Conservation (phyloP, 1,284 basidiomycete genomes). For the Xerocomus nothofagi region DNA sequence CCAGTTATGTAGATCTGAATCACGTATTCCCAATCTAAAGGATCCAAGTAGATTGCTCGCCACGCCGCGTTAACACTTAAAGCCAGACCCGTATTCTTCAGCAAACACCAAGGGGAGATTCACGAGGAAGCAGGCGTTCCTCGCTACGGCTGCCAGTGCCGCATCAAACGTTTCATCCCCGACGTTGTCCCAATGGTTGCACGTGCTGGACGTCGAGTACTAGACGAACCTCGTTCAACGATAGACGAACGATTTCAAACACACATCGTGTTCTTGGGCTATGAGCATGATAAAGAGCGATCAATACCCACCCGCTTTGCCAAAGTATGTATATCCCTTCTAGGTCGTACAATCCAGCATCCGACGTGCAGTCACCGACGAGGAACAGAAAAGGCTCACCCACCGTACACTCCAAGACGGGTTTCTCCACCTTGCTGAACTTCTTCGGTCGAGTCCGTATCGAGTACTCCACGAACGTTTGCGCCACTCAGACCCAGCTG, state of each 20-base stretch:
- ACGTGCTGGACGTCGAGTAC: not conserved
- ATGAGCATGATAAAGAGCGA: too few species aligned
- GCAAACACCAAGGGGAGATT: not conserved
- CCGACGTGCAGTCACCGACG: too few species aligned
- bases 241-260: not conserved
- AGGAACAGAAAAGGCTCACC: too few species aligned
- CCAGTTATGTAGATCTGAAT: too few species aligned
- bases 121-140: constrained; percentile 9
- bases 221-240: not conserved
- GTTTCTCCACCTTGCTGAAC: constrained; percentile 3
- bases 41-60: not conserved
- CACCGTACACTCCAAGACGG: too few species aligned
- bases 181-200: constrained; percentile 9
- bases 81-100: not conserved
- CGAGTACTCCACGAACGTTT: constrained; percentile 6
- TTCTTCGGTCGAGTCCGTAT: not conserved
- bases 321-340: too few species aligned
- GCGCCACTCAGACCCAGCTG: not conserved
- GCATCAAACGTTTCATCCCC: constrained; percentile 6
- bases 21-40: not conserved
- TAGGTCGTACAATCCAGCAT: too few species aligned
- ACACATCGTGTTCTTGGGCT: too few species aligned
- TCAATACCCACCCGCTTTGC: too few species aligned
- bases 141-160: constrained; percentile 1
- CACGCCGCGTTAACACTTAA: not conserved